Evolutionary conservation across 1,284 basidiomycete species (phyloP).

Genomic region (Ceratobasidium sp.): DNA sequence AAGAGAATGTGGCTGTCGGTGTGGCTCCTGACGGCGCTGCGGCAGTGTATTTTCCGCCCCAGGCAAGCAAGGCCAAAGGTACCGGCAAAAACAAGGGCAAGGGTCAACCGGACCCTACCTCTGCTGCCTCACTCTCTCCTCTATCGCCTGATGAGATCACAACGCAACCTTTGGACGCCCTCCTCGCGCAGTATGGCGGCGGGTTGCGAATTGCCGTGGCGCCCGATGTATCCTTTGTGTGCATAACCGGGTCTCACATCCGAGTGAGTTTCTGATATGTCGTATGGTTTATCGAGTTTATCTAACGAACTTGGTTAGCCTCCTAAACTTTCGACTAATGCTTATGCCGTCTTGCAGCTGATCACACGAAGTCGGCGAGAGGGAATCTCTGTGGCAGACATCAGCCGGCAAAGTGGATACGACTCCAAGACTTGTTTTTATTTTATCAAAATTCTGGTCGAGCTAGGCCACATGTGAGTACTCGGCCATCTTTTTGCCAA

Average conservation of each 20-base stretch:
- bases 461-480: constrained; percentile 78
- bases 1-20: constrained; percentile 78
- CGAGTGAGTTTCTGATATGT: constrained; percentile 62
- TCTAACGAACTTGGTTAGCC: constrained; percentile 62
- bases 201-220: constrained; percentile 79
- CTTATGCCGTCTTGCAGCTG: constrained; percentile 87
- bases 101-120: constrained; percentile 52
- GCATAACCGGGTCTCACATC: constrained; percentile 86
- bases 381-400: constrained; percentile 81
- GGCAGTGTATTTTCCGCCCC: constrained; percentile 81
- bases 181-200: constrained; percentile 69
- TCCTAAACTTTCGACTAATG: constrained; percentile 81
- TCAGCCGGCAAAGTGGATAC: constrained; percentile 83
- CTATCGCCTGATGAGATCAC: constrained; percentile 69
- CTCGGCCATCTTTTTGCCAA: background rate
- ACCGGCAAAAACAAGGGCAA: constrained; percentile 67
- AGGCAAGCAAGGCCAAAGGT: constrained; percentile 62
- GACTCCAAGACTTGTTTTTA: constrained; percentile 93
- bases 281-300: constrained; percentile 36
- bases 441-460: constrained; percentile 77
- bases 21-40: constrained; percentile 67
- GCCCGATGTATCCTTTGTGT: constrained; percentile 76
- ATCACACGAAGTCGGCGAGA: constrained; percentile 82
- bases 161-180: constrained; percentile 62
- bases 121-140: constrained; percentile 57